Conservation (phyloP, 768 basidiomycete genomes). For the Chiua virens region DNA sequence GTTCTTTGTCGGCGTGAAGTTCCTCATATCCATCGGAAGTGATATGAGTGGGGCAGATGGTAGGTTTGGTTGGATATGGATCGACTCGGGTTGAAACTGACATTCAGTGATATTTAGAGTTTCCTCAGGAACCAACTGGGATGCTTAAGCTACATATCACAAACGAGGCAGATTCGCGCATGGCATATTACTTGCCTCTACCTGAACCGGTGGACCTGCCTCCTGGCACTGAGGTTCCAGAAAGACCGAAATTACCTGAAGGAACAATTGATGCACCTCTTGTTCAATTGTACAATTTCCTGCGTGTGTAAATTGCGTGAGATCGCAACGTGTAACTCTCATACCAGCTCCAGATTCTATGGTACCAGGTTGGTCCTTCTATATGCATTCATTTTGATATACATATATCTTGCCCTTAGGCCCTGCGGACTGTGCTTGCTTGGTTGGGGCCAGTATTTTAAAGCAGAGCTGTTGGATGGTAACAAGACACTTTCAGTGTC, state of each 20-base stretch:
- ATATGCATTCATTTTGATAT: neutral
- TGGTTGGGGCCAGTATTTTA: conserved; percentile 82
- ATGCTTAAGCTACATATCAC: conserved; percentile 64
- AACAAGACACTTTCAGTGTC: conserved; percentile 66
- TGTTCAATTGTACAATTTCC: conserved; percentile 81
- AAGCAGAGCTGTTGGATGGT: conserved; percentile 66
- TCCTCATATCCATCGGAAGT: conserved; percentile 70
- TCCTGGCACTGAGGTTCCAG: conserved; percentile 41
- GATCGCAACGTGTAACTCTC: conserved; percentile 33
- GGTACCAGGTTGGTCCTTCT: conserved; percentile 57
- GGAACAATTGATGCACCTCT: conserved; percentile 79
- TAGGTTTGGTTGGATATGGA: conserved; percentile 20
- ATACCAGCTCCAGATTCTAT: conserved; percentile 89
- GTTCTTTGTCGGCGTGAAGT: conserved; percentile 82
- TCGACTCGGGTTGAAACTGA: neutral
- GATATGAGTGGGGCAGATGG: conserved; percentile 74
- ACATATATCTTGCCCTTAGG: conserved; percentile 36
- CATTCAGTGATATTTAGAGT: conserved; percentile 45
- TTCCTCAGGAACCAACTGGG: conserved; percentile 66
- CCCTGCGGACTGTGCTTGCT: conserved; percentile 74
- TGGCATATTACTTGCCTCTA: conserved; percentile 60
- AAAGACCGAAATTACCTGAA: conserved; percentile 50
- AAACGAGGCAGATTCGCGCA: conserved; percentile 69
- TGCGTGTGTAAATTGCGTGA: conserved; percentile 57
- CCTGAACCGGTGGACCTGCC: conserved; percentile 43